Evolutionary conservation across 2,329 filamentous ascomycete species (phyloP).

Genomic region (Teratosphaeria epicoccoides): DNA sequence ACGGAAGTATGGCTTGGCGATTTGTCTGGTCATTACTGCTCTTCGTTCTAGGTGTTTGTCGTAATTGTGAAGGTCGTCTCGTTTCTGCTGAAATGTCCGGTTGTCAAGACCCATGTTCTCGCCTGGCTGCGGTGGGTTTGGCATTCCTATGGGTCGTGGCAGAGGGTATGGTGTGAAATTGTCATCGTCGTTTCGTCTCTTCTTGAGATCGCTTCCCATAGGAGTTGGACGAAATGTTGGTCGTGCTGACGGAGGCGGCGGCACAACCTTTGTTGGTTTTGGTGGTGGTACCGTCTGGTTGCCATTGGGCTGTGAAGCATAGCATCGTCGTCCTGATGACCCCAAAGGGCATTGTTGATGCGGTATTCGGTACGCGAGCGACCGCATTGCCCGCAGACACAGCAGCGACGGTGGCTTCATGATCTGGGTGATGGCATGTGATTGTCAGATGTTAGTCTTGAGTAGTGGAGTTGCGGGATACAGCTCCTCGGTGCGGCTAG

Average conservation of each 20-base stretch:
- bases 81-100: conserved; percentile 56
- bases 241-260: conserved; percentile 6
- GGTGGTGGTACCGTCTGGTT: conserved; percentile 1
- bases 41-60: conserved; percentile 72
- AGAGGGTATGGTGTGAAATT: conserved; percentile 45
- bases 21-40: conserved; percentile 63
- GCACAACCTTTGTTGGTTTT: conserved; percentile 1
- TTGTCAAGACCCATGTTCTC: conserved; percentile 72
- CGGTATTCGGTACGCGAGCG: conserved; percentile 7
- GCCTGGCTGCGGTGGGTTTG: conserved; percentile 58
- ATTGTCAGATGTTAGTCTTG: neutral
- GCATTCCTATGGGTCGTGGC: conserved; percentile 71
- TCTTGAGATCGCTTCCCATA: conserved; percentile 10
- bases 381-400: conserved; percentile 20
- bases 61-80: conserved; percentile 73
- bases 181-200: conserved; percentile 19
- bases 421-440: neutral
- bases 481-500: neutral
- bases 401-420: conserved; percentile 24
- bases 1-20: conserved; percentile 84
- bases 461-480: neutral
- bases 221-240: conserved; percentile 6
- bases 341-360: neutral
- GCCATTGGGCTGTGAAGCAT: conserved; percentile 4
- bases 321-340: conserved; percentile 1